These are phyloP conservation scores for Xylariaceae sp. DNA, from an alignment of 2,329 filamentous ascomycete species.

Conservation along the genomic window DNA sequence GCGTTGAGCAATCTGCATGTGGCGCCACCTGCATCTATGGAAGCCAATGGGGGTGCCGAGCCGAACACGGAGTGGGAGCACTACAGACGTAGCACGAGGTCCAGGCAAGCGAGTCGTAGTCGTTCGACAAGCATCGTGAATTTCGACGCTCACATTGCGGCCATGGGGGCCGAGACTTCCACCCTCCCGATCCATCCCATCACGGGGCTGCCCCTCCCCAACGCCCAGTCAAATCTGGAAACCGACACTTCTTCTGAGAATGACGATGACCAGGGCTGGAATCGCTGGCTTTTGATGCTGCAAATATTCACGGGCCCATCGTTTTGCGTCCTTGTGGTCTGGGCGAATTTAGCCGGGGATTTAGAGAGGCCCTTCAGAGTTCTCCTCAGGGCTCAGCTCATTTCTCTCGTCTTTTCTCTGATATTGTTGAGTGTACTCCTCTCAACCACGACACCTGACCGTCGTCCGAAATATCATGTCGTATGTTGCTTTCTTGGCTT, in stretches of 20 bases:
- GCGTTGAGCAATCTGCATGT: constrained; percentile 28
- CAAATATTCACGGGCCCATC: constrained; percentile 84
- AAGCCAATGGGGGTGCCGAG: constrained; percentile 32
- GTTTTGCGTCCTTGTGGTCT: constrained; percentile 73
- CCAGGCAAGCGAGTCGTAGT: constrained; percentile 29
- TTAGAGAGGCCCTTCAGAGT: constrained; percentile 45
- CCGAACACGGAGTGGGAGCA: constrained; percentile 55
- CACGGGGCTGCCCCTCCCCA: constrained; percentile 20
- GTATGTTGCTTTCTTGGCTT: constrained; percentile 87
- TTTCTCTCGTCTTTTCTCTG: constrained; percentile 64
- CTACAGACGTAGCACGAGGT: constrained; percentile 46
- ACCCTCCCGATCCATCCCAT: constrained; percentile 10
- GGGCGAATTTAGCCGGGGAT: constrained; percentile 61
- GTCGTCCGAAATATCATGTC: constrained; percentile 67
- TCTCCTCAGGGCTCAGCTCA: constrained; percentile 54
- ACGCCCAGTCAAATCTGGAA: constrained; percentile 26
- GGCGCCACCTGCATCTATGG: constrained; percentile 35
- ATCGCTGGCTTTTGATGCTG: constrained; percentile 79
- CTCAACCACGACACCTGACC: constrained; percentile 60
- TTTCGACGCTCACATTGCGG: constrained; percentile 18
- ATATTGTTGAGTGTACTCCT: constrained; percentile 62
- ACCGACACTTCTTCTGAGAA: constrained; percentile 25
- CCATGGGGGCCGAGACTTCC: constrained; percentile 10
- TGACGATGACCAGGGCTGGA: constrained; percentile 62
- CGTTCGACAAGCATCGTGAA: constrained; percentile 32